Percentiles rank a stretch among this genome's conserved stretches.
These are phyloP conservation scores for Pseudogymnoascus sp. DNA, from an alignment of 2,329 filamentous ascomycete species.

Conservation along the genomic window DNA sequence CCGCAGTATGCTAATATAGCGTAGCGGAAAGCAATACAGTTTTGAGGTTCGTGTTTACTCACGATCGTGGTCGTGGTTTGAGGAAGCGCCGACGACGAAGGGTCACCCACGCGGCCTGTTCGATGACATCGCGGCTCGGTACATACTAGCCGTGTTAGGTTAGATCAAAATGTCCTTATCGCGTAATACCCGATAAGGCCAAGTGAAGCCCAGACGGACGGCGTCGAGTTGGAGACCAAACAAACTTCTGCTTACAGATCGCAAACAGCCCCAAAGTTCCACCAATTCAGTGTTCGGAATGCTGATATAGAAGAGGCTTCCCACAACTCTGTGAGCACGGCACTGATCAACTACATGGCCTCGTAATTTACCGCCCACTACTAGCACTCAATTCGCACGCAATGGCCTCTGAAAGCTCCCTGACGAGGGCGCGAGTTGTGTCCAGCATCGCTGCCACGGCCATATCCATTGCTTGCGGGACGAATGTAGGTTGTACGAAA, in stretches of 20 bases:
- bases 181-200: constrained; percentile 8
- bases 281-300: not conserved
- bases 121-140: constrained; percentile 3
- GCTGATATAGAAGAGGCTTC: not conserved
- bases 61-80: constrained; percentile 3
- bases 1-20: not conserved
- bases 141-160: not conserved
- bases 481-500: constrained; percentile 56
- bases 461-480: constrained; percentile 83
- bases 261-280: not conserved
- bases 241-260: not conserved
- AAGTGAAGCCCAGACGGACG: not conserved
- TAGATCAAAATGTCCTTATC: not conserved
- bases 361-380: constrained; percentile 5
- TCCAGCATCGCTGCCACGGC: constrained; percentile 78
- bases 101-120: not conserved
- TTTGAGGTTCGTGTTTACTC: not conserved
- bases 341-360: constrained; percentile 1
- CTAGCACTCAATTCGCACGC: not conserved
- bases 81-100: not conserved
- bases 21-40: not conserved
- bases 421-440: constrained; percentile 60
- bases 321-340: not conserved
- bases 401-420: constrained; percentile 39
- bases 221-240: not conserved